phyloP scores from a whole-genome alignment of 106 monocot species.

The Allium sativum region DNA sequence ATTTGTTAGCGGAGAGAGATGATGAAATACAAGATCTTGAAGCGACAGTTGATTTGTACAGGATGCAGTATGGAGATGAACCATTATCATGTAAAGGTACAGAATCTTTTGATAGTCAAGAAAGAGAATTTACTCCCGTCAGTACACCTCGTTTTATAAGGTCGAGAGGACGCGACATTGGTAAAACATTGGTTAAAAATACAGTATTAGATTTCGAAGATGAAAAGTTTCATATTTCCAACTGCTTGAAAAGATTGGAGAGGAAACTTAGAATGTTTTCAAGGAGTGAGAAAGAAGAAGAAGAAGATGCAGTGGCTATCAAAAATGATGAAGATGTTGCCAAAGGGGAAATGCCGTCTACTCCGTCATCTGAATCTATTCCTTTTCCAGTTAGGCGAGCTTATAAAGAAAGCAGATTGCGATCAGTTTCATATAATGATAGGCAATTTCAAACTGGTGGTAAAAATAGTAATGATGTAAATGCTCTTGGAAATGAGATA shows the following conservation, averaged over 20 bases:
- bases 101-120: slow-evolving; percentile 9
- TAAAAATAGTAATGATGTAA: slow-evolving; percentile 4
- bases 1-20: slow-evolving; percentile 51
- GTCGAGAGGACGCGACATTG: background rate
- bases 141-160: background rate
- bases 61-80: slow-evolving; percentile 22
- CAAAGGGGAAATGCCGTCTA: background rate
- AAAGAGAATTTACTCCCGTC: slow-evolving; percentile 3
- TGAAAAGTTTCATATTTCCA: slow-evolving; percentile 43
- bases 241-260: slow-evolving; percentile 40
- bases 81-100: slow-evolving; percentile 1
- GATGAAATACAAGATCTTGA: slow-evolving; percentile 60
- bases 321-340: background rate
- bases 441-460: background rate
- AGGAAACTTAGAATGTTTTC: slow-evolving; percentile 25
- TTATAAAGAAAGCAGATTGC: slow-evolving; percentile 2
- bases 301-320: background rate
- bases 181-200: slow-evolving; percentile 8
- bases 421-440: background rate
- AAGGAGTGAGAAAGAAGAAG: background rate
- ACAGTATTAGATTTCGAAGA: slow-evolving; percentile 34
- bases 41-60: slow-evolving; percentile 41
- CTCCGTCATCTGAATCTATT: background rate
- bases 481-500: slow-evolving; percentile 14
- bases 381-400: background rate